Evolutionary conservation across 78 protist species (phyloP), one percentile per base, ranked within the genome.

Genomic region (Dictyostelium discoideum): DNA sequence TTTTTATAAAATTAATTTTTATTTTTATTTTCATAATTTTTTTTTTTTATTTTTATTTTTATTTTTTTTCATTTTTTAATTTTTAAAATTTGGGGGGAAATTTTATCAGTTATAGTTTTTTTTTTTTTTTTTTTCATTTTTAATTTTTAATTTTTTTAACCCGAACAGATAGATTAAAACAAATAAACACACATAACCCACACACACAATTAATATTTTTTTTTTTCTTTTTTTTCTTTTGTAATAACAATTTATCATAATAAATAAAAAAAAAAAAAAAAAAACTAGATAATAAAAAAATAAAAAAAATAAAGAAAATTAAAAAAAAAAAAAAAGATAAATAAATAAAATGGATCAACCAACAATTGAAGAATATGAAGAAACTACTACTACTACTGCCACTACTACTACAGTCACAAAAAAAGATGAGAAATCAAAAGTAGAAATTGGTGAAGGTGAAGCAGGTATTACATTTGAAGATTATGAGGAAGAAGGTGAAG

Each of bases 341-440:
- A 37, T 9, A 24, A 24, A n/a, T 16, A 67, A 81, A 42, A 81
- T 42, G 46, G 72, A 81, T 14, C 57, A 84, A 32, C 87, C 87
- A 37, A 84, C 87, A 24, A 63, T 84, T 84, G 87, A 84, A 84
- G 44, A 72, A 48, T 20, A 16, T 3, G 87, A 84, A 37, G 87
- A 46, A 20, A 74, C 40, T 14, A 74, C 40, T 14, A 74, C 40
- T 14, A 69, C n/a, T 5, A 3, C 37, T 5, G 20, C 37, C 32
- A 18, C 72, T 0, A 29, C 44, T 29, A n/a, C 20, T 3, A 80
- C 85, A 16, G 0, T 24, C 8, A 20, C 54, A 79, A 79, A 42
- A 40, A 44, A 37, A 79, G 54, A 18, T 2, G 57, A 42, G 20
- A n/a, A 42, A 26, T 7, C 48, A 10, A 79, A 79, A 26, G 77